phyloP scores from a whole-genome alignment of 441 rosid species.

The Raphanus hybrid region DNA sequence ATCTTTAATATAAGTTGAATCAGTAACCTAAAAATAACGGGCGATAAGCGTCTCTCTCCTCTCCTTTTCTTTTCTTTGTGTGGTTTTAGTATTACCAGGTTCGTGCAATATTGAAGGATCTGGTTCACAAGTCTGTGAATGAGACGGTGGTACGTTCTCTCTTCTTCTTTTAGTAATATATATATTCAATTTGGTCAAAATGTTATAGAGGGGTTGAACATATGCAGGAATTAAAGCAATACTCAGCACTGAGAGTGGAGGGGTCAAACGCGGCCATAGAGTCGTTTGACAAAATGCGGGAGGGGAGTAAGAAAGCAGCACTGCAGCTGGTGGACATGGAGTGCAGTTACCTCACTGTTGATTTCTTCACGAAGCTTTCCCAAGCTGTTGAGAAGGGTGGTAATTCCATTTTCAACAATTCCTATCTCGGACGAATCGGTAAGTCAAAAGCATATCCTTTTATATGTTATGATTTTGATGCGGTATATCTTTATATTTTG shows the following conservation, averaged over 20 bases:
- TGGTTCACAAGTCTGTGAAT: no score
- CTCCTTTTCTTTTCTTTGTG: no score
- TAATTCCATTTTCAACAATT: conserved; percentile 81
- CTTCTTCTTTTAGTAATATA: no score
- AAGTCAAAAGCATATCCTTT: background rate
- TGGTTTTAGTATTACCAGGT: no score
- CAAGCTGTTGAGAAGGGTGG: conserved; percentile 95
- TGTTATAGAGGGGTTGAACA: conserved; percentile 7
- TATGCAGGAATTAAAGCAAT: conserved; percentile 88
- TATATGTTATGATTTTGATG: no score
- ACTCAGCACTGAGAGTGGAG: conserved; percentile 91
- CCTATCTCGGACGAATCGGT: conserved; percentile 92
- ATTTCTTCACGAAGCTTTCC: conserved; percentile 94
- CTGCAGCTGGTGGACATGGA: no score
- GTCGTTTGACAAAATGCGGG: conserved; percentile 73
- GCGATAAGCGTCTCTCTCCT: no score
- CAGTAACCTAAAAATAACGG: no score
- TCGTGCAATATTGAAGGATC: no score
- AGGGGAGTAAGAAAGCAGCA: conserved; percentile 76
- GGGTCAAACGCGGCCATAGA: conserved; percentile 76
- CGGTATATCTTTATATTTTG: no score
- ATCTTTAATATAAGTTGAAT: no score
- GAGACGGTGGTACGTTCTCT: no score
- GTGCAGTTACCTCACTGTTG: conserved; percentile 61
- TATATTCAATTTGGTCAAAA: background rate